phyloP scores from a whole-genome alignment of 768 basidiomycete genomes.

The Auricularia cornea region DNA sequence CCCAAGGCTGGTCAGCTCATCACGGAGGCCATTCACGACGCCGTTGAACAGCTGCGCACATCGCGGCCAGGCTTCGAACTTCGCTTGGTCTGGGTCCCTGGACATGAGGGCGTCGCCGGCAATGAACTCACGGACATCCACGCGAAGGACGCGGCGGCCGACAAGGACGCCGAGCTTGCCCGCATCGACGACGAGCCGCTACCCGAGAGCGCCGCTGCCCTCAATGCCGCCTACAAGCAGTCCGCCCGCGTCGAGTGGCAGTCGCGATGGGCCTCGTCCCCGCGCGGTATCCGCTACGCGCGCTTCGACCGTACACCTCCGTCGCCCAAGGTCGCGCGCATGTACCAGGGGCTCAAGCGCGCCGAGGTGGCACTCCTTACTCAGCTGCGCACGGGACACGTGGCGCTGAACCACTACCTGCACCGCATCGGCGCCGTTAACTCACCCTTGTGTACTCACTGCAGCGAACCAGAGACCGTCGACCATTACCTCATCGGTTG shows the following conservation, averaged over 20 bases:
- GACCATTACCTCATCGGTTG: slow-evolving; percentile 10
- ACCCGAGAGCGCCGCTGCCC: background rate
- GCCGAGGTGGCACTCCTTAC: background rate
- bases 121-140: background rate
- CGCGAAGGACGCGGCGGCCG: background rate
- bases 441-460: slow-evolving; percentile 3
- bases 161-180: background rate
- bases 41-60: background rate
- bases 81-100: background rate
- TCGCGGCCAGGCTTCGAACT: background rate
- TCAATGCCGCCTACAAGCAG: background rate
- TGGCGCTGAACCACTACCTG: slow-evolving; percentile 8
- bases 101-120: background rate
- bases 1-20: background rate
- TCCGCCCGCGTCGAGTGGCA: background rate
- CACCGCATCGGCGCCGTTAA: background rate
- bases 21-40: background rate
- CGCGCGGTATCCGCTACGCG: background rate
- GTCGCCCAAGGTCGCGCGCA: background rate
- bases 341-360: background rate
- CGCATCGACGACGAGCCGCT: background rate
- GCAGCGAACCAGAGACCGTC: slow-evolving; percentile 6
- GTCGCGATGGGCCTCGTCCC: background rate
- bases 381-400: slow-evolving; percentile 11
- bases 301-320: background rate